Evolutionary conservation across 129 eudicot species (phyloP), one percentile per base, ranked within the genome.

Genomic region (Ambrosia trifida): DNA sequence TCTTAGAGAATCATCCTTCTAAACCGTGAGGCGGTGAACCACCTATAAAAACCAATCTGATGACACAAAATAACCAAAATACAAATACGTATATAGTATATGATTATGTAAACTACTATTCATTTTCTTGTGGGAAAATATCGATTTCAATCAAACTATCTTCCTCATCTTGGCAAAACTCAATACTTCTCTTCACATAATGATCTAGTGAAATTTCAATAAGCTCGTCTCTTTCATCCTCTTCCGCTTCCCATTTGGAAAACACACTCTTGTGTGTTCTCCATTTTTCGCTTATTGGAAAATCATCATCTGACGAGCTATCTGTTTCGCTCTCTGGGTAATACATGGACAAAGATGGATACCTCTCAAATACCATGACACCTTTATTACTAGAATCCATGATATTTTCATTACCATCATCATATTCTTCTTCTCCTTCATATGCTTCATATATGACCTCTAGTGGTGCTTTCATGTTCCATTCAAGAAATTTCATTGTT

Each of bases 131-230:
- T 64, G 46, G 75, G 41, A 70, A 83, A 59, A 94, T 74, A 52
- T 94, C 89, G 68, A 94, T 90, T 74, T 94, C 99, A 35, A 94
- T 94, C 62, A 90, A 70, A 79, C 79, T 87, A 35, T 94, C 98
- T 69, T 94, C 98, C 16, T 93, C 98, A 14, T 24, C 82, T 41
- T 76, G 80, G 50, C 58, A 60, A 53, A 72, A 35, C 49, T 75
- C 83, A 43, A 58, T 65, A 17, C 65, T 56, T 66, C 66, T 76
- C 81, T 76, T 79, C 73, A 69, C 85, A 50, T 77, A 31, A 32
- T 3, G 72, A 28, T 84, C 96, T 58, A 89, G 62, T 16, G 78
- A 85, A 63, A 94, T 94, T 83, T 94, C 99, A 54, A 94, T 89
- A 68, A 90, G 66, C 38, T 89, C 97, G 30, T 89, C 95, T 43